Evolutionary conservation across 345 rosid species (phyloP), one percentile per base, ranked within the genome.

Genomic region (Atalantia buxifolia): DNA sequence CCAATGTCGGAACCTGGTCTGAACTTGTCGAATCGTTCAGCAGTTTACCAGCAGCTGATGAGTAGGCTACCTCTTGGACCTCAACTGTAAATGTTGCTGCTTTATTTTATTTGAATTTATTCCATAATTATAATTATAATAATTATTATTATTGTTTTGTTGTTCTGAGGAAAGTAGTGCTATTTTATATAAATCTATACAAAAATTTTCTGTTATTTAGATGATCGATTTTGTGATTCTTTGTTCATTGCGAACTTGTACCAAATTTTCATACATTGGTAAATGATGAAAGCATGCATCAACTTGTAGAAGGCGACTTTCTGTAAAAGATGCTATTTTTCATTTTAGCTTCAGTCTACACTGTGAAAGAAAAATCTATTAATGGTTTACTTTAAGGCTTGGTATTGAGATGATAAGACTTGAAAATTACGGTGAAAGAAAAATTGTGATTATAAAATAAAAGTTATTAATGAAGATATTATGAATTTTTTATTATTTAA

Each of bases 61-160:
- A 92, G 88, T 75, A 85, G 94, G 87, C 87, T 93, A 83, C 99
- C 98, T 1, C 92, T 88, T 18, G 91, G 93, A 73, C 93, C 93
- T 57, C 88, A 89, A 35, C 88, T 88, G 92, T 90, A 86, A 88
- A 77, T 38, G 66, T 64, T 76, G 42, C 13, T 28, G 36, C 53
- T 72, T 68, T 62, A 35, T 33, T 69, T 19, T 38, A 13, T 33
- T 48, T 38, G 27, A n/a, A 57, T 76, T 28, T 53, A 31, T 65
- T 74, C 50, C 66, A 35, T 82, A 53, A 48, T 48, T 33, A 35
- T 1, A 38, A 35, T 2, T 4, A 31, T 66, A 57, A 66, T 45
- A 31, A 35, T 2, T 4, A 31, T 57, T 71, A 62, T 30, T 50
- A 22, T 50, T 74, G 40, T 72, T 14, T 53, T 72, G 66, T 81